Base-by-base conservation (phyloP, 345 rosid genomes). In the Cardamine resedifolia region DNA sequence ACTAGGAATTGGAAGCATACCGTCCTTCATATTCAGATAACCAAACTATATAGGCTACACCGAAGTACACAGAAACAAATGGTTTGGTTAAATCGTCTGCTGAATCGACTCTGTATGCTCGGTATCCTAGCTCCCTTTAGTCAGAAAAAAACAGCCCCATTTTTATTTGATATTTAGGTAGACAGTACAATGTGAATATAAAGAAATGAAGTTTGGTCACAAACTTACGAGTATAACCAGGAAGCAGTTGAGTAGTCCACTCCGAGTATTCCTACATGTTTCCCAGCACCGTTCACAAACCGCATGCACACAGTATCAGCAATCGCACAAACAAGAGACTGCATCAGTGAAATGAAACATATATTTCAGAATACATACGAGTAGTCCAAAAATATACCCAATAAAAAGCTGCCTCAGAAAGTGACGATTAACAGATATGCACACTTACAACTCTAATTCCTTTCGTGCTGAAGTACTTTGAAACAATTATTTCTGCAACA, bases 291-390 rank as follows among this genome's bases (percentile, higher is more conserved):
- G 66, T 85, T 76, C 75, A 89, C 78, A 74, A 85, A 85, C 56
- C 96, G 87, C 87, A 81, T 89, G 83, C 97, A 85, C 76, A 83
- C 82, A 76, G 90, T 87, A 77, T 94, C 98, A 14, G 90, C 89
- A 49, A 94, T 72, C 55, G 97, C 96, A 78, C 96, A 93, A 39
- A 91, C 84, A 67, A 84, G 78, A 45, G 90, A 51, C 96, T 89
- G 90, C 55, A 64, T 38, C 74, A 49, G 50, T 48, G 19, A 69
- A 27, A 72, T 23, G 50, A 36, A 43, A 27, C 16, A 18, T 57
- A 14, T 50, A 7, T 45, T 24, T 60, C 44, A 44, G 24, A 19
- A 63, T 26, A 30, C 38, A 62, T n/a, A 74, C 39, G 44, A 27
- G 71, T 26, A 27, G 23, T 20, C 23, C 14, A 49, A 6, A 26